Conservation (phyloP, 1,284 basidiomycete species). For the Ceratobasidium sp. region DNA sequence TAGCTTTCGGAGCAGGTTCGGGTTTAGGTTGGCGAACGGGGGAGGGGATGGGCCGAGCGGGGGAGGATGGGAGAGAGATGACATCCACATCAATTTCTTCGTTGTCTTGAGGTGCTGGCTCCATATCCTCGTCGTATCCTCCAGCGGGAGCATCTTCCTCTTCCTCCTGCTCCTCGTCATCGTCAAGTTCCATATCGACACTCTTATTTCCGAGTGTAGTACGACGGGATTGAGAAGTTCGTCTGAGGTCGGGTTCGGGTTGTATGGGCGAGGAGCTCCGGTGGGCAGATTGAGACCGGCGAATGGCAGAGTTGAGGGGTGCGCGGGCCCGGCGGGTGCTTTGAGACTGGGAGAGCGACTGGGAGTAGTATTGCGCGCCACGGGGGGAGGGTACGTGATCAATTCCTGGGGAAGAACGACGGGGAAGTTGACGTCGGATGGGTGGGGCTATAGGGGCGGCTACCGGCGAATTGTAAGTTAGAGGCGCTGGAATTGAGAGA, state of each 20-base stretch:
- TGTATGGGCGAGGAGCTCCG: slow-evolving; percentile 34
- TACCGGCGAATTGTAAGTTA: background rate
- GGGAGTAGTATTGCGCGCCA: slow-evolving; percentile 31
- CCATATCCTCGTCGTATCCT: slow-evolving; percentile 3
- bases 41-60: slow-evolving; percentile 10
- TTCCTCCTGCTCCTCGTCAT: slow-evolving; percentile 43
- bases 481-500: background rate
- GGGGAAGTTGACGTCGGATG: slow-evolving; percentile 12
- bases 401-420: slow-evolving; percentile 15
- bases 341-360: slow-evolving; percentile 14
- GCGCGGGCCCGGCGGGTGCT: slow-evolving; percentile 36
- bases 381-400: slow-evolving; percentile 41
- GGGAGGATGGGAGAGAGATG: slow-evolving; percentile 4
- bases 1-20: background rate
- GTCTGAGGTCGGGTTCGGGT: background rate
- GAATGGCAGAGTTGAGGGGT: slow-evolving; percentile 39
- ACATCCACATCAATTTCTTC: slow-evolving; percentile 35
- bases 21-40: background rate
- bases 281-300: slow-evolving; percentile 27
- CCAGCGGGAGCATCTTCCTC: slow-evolving; percentile 12
- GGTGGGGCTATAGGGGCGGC: slow-evolving; percentile 6
- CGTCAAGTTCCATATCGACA: slow-evolving; percentile 33
- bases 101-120: slow-evolving; percentile 16
- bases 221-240: slow-evolving; percentile 18
- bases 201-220: slow-evolving; percentile 27